Conservation (phyloP, 805 yeast species). For the Clavispora vitiphila region DNA sequence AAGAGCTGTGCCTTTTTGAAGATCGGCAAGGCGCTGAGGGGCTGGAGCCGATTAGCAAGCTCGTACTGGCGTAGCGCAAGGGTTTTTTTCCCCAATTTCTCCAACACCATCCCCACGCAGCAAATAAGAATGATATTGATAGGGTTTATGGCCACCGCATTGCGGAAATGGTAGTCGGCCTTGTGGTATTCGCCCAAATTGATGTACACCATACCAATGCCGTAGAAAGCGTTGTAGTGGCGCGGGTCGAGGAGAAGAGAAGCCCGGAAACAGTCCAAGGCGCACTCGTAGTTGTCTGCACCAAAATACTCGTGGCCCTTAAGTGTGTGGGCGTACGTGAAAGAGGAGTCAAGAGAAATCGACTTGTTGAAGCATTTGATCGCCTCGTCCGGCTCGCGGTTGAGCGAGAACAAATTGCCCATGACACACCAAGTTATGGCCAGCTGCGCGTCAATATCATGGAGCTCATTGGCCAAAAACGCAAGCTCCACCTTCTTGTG, state of each 20-base stretch:
- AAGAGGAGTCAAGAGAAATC: slow-evolving; percentile 56
- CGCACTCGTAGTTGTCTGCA: slow-evolving; percentile 86
- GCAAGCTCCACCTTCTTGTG: slow-evolving; percentile 76
- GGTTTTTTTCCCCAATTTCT: slow-evolving; percentile 61
- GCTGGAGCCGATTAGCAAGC: slow-evolving; percentile 78
- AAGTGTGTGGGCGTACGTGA: slow-evolving; percentile 85
- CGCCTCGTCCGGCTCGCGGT: slow-evolving; percentile 84
- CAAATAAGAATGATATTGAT: slow-evolving; percentile 84
- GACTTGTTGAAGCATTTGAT: slow-evolving; percentile 83
- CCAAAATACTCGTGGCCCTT: slow-evolving; percentile 90
- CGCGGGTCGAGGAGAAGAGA: slow-evolving; percentile 74
- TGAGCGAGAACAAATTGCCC: slow-evolving; percentile 83
- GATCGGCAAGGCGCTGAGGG: slow-evolving; percentile 76
- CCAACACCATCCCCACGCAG: slow-evolving; percentile 91
- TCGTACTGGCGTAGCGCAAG: slow-evolving; percentile 80
- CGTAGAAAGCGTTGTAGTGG: slow-evolving; percentile 93
- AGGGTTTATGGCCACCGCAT: slow-evolving; percentile 86
- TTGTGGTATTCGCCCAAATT: slow-evolving; percentile 77
- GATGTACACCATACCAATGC: slow-evolving; percentile 89
- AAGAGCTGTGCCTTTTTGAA: slow-evolving; percentile 85
- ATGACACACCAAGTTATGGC: slow-evolving; percentile 90
- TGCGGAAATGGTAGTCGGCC: slow-evolving; percentile 83
- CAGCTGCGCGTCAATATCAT: slow-evolving; percentile 56
- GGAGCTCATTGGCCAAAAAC: slow-evolving; percentile 75
- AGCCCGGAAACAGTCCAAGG: slow-evolving; percentile 73